Percentiles rank a stretch among this genome's conserved stretches.
Conservation (phyloP, 208 protist genomes). For the Endotrypanum monterogeii region DNA sequence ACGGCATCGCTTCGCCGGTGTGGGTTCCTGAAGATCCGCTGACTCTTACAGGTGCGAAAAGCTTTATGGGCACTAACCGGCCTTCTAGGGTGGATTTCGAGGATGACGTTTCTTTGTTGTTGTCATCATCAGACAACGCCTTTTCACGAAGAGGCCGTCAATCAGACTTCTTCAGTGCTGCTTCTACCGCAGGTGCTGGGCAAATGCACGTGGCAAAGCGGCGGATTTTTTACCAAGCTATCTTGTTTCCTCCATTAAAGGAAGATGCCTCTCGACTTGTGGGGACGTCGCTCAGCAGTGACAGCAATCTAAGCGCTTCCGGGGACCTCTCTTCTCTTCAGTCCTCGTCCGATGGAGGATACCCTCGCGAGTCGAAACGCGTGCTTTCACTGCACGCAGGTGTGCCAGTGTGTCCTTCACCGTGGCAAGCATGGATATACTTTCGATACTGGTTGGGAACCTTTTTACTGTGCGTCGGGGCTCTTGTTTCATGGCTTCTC, state of each 20-base stretch:
- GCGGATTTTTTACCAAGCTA: constrained; percentile 29
- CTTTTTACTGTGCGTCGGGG: constrained; percentile 27
- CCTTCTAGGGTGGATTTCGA: neutral
- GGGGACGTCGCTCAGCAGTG: neutral
- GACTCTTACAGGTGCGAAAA: constrained; percentile 24
- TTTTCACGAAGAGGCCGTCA: neutral
- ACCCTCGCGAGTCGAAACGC: constrained; percentile 3
- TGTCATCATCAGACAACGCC: constrained; percentile 7
- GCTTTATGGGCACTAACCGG: constrained; percentile 14
- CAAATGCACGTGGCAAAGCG: constrained; percentile 33
- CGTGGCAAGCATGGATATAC: constrained; percentile 38
- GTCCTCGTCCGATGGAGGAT: constrained; percentile 10
- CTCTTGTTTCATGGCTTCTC: constrained; percentile 21
- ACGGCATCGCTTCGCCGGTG: constrained; percentile 1
- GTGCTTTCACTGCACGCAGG: neutral
- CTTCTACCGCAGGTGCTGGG: neutral
- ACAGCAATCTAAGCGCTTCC: neutral
- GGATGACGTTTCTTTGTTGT: neutral
- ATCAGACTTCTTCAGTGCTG: neutral
- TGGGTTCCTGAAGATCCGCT: constrained; percentile 25
- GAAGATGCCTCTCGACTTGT: neutral
- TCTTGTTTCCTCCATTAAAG: constrained; percentile 22
- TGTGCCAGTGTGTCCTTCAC: constrained; percentile 17
- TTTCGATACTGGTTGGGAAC: constrained; percentile 43
- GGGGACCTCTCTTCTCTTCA: neutral